These are phyloP conservation scores for Earliella scabrosa DNA, from an alignment of 1,284 basidiomycete genomes.

Conservation along the genomic window DNA sequence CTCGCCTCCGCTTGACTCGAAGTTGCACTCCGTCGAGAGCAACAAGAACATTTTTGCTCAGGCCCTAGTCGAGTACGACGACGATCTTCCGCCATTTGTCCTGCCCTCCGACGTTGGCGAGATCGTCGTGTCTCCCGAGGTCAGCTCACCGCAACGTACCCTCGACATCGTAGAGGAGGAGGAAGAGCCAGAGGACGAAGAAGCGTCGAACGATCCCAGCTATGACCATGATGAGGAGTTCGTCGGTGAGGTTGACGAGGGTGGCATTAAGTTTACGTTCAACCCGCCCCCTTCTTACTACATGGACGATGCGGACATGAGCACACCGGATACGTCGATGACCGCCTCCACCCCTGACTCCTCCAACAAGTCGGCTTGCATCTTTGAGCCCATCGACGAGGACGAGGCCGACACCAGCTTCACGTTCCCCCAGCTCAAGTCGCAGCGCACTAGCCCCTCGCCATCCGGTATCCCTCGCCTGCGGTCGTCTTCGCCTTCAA, in stretches of 20 bases:
- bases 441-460: constrained; percentile 31
- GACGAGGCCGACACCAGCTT: constrained; percentile 38
- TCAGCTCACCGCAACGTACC: constrained; percentile 34
- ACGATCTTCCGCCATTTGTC: constrained; percentile 53
- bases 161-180: constrained; percentile 51
- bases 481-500: constrained; percentile 38
- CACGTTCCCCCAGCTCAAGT: constrained; percentile 24
- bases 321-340: constrained; percentile 24
- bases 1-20: constrained; percentile 43
- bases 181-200: constrained; percentile 39
- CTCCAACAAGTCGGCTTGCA: constrained; percentile 9
- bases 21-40: constrained; percentile 48
- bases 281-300: constrained; percentile 49
- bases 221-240: constrained; percentile 46
- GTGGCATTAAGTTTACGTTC: constrained; percentile 74
- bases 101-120: constrained; percentile 55
- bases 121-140: constrained; percentile 49
- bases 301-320: constrained; percentile 16
- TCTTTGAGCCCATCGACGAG: constrained; percentile 33
- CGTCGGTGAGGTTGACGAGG: constrained; percentile 52
- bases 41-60: constrained; percentile 61
- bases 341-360: constrained; percentile 24
- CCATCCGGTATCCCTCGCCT: constrained; percentile 61
- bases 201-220: constrained; percentile 18
- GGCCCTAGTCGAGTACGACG: constrained; percentile 47